Conservation (phyloP, 208 protist genomes). For the Trypanosoma theileri region DNA sequence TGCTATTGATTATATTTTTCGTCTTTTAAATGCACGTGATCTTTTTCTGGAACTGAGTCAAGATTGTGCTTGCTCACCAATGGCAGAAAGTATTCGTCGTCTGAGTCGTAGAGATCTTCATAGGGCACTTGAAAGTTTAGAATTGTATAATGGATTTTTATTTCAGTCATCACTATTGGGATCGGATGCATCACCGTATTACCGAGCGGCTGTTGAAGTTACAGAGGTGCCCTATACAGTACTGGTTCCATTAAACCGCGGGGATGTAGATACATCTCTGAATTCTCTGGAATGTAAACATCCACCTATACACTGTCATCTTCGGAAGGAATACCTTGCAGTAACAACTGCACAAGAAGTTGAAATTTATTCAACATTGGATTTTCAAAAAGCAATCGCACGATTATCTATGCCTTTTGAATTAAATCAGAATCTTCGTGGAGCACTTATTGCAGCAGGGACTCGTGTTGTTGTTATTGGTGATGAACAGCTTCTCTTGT, state of each 20-base stretch:
- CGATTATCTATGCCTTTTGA: constrained; percentile 64
- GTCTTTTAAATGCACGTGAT: constrained; percentile 54
- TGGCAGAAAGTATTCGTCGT: constrained; percentile 29
- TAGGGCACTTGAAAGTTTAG: constrained; percentile 48
- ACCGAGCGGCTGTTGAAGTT: constrained; percentile 26
- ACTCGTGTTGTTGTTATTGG: constrained; percentile 70
- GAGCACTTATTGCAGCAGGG: constrained; percentile 57
- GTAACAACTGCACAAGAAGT: constrained; percentile 54
- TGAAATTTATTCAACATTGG: constrained; percentile 44
- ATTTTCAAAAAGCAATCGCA: constrained; percentile 38
- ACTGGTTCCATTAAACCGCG: constrained; percentile 59
- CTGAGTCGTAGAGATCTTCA: constrained; percentile 39
- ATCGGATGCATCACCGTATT: constrained; percentile 49
- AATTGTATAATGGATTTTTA: constrained; percentile 47
- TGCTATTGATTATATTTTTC: constrained; percentile 65
- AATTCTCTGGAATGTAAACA: constrained; percentile 31
- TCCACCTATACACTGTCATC: constrained; percentile 40
- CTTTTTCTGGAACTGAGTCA: constrained; percentile 56
- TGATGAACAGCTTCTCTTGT: constrained; percentile 52
- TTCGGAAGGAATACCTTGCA: constrained; percentile 54
- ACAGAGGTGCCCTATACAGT: constrained; percentile 55
- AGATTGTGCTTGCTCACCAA: neutral
- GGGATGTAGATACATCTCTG: constrained; percentile 47
- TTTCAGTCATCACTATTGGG: constrained; percentile 65
- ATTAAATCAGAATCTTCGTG: constrained; percentile 45